phyloP scores from a whole-genome alignment of 805 yeast species.

The Suhomyces sp. region DNA sequence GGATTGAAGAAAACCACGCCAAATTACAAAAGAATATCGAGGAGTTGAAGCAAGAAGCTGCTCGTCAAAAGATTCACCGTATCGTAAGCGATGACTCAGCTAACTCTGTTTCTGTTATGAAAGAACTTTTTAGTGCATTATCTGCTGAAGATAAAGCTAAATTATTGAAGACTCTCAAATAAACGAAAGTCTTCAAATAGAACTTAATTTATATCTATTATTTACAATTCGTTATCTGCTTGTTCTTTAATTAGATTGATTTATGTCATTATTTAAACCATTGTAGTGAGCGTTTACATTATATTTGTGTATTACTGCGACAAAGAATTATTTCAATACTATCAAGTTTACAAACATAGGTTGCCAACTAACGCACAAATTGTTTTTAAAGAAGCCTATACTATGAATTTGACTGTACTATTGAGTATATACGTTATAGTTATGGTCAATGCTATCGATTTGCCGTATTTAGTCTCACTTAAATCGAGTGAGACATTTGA shows the following conservation, averaged over 20 bases:
- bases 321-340: neutral
- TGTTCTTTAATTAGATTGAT: neutral
- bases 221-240: neutral
- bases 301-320: neutral
- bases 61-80: constrained; percentile 62
- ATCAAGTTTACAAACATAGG: neutral
- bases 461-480: constrained; percentile 48
- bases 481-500: constrained; percentile 50
- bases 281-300: neutral
- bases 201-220: neutral
- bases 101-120: constrained; percentile 30
- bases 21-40: constrained; percentile 58
- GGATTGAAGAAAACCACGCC: constrained; percentile 79
- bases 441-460: constrained; percentile 3
- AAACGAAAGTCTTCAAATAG: neutral
- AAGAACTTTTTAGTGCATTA: constrained; percentile 33
- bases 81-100: constrained; percentile 37
- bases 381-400: neutral
- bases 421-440: neutral
- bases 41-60: constrained; percentile 62
- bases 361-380: neutral
- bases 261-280: neutral
- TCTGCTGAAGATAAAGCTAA: constrained; percentile 34
- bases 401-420: neutral
- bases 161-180: constrained; percentile 22